Evolutionary conservation across 139 green algal genomes (phyloP), one percentile per base, ranked within the genome.

Genomic region (Microglena sp.): DNA sequence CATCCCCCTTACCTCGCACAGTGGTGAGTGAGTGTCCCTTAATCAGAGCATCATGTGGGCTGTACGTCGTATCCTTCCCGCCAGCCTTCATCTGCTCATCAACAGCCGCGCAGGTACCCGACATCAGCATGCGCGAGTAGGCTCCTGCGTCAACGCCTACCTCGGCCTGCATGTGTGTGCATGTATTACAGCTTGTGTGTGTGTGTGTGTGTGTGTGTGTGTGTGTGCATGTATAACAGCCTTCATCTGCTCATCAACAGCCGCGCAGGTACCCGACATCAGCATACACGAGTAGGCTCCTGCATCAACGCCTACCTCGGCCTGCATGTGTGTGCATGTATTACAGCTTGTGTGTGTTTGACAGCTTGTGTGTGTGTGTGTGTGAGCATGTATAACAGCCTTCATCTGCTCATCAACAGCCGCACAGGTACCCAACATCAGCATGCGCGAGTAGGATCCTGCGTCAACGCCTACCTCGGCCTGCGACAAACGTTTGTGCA

Each of bases 381-480:
- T 11, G 40, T 46, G 40, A n/a, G 11, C 40, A 46, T 46, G 40
- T 46, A 46, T 46, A 8, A 8, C 8, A 50, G 40, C 40, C 11
- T n/a, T n/a, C 18, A 50, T 50, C 18, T 50, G 40, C 40, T 50
- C 11, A 50, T 66, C 8, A 45, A 15, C 43, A n/a, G 61, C 61
- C 8, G 58, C 43, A n/a, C 27, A 60, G 15, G 84, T 82, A 24
- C 81, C 55, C 26, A 60, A 33, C 89, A 96, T 96, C 3, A 96
- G 81, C 66, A 81, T 61, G 0, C 86, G 73, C 1, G 87, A 82
- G 55, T 95, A 96, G 2, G 83, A 67, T 1, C 89, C 90, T 2
- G 90, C 76, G 62, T 96, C 90, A 27, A 65, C 15, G 40, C 18
- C 40, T 11, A 50, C 18, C 15, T 18, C 40, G 40, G 18, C 40